phyloP scores from a whole-genome alignment of 1,284 basidiomycete genomes.

The Ceratobasidium theobromae region DNA sequence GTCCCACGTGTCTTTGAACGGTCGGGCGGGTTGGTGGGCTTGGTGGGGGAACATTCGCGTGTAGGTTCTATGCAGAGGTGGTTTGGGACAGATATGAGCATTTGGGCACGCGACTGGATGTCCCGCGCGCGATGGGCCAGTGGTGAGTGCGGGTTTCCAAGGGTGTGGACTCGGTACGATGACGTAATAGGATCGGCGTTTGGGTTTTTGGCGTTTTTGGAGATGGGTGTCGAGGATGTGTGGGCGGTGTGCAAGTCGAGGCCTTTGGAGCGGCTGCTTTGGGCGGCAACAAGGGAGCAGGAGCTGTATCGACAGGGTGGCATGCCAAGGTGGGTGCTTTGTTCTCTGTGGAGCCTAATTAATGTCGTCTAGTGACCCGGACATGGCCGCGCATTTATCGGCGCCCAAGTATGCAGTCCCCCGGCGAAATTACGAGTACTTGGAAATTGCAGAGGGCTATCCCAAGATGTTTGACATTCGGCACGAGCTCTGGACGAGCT shows the following conservation, averaged over 20 bases:
- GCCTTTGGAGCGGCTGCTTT: constrained; percentile 56
- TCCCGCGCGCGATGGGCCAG: constrained; percentile 66
- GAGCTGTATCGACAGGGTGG: constrained; percentile 49
- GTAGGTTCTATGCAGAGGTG: constrained; percentile 62
- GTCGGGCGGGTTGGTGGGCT: constrained; percentile 73
- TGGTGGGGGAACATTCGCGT: constrained; percentile 62
- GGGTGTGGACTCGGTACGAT: not conserved
- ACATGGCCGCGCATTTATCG: constrained; percentile 54
- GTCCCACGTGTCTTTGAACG: constrained; percentile 79
- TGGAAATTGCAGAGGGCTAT: constrained; percentile 50
- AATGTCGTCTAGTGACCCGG: constrained; percentile 52
- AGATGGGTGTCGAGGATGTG: constrained; percentile 36
- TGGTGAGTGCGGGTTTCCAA: constrained; percentile 49
- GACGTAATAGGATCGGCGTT: constrained; percentile 51
- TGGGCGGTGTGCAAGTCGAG: constrained; percentile 51
- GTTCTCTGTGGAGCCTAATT: constrained; percentile 35
- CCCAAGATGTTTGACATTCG: constrained; percentile 67
- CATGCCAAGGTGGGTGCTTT: constrained; percentile 51
- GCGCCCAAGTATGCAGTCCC: constrained; percentile 43
- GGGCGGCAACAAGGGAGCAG: constrained; percentile 52
- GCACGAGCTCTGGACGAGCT: constrained; percentile 62
- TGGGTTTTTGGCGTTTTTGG: constrained; percentile 74
- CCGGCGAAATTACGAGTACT: constrained; percentile 44
- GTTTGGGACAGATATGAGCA: constrained; percentile 77
- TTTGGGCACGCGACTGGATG: constrained; percentile 87